Base-by-base conservation (phyloP, 2,329 filamentous ascomycete species). In the Mycocentrospora acerina region DNA sequence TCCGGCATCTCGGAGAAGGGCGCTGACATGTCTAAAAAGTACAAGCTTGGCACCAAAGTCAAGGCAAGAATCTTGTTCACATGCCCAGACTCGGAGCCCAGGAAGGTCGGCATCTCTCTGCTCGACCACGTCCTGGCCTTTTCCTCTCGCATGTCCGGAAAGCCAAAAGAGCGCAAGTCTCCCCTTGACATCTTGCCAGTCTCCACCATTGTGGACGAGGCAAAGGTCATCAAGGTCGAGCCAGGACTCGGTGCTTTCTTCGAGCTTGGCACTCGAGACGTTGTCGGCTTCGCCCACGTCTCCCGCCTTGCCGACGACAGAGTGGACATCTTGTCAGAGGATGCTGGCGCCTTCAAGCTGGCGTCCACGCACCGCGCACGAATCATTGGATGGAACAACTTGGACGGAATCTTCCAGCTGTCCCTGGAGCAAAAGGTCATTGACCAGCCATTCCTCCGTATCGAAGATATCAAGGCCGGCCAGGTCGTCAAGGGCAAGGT, bases 261-360 rank as follows among this genome's bases (percentile, higher is more conserved):
- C 12, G 80, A 87, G 51, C 70, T 91, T 17, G 83, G 83, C 2
- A 70, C 85, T 5, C 73, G 79, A 27, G 80, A 83, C 19, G 74
- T 91, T 3, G 74, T 80, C n/a, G 88, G 88, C 8, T 98, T 96
- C 59, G 90, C 94, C 15, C 93, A 98, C 66, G 94, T 98, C 50
- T 98, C 93, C 1, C 82, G 88, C 48, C 80, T 98, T 45, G 86
- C 91, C 42, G 91, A 98, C 64, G 85, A 85, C 52, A 95, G 93
- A 65, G 79, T 96, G 36, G 93, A 97, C 48, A 81, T 80, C 1
- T 74, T 98, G 4, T 87, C 88, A 11, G 81, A 88, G 48, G 76
- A 81, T 3, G 83, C 82, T 13, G 93, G 93, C 0, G 78, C 85
- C 2, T 96, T 83, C 72, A 87, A 89, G 66, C 62, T 86, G 14